Evolutionary conservation across 306 rosid species (phyloP).

Genomic region (Rosa rugosa): DNA sequence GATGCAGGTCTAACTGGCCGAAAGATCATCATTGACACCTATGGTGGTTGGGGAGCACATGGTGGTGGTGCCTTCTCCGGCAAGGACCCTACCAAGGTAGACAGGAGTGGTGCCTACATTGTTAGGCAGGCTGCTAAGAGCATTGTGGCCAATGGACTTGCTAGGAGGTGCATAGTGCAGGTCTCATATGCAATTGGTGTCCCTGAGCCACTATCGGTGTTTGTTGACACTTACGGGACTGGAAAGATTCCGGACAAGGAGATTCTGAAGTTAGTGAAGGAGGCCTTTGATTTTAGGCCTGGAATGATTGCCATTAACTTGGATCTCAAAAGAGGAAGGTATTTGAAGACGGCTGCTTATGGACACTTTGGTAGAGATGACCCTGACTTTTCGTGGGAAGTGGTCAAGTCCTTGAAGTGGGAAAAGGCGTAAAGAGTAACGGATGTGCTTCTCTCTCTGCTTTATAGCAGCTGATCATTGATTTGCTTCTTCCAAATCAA

Average conservation of each 20-base stretch:
- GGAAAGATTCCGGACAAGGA: slow-evolving; percentile 68
- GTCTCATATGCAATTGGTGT: slow-evolving; percentile 69
- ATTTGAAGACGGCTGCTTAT: slow-evolving; percentile 66
- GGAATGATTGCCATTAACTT: slow-evolving; percentile 58
- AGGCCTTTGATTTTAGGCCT: slow-evolving; percentile 64
- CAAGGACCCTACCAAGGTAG: slow-evolving; percentile 66
- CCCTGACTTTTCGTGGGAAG: slow-evolving; percentile 67
- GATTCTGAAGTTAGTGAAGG: slow-evolving; percentile 57
- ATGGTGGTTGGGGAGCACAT: slow-evolving; percentile 77
- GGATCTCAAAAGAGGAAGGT: slow-evolving; percentile 69
- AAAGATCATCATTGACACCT: slow-evolving; percentile 60
- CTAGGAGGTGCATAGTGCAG: slow-evolving; percentile 64
- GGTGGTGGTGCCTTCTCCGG: slow-evolving; percentile 78
- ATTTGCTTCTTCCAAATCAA: slow-evolving; percentile 17
- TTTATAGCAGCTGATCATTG: slow-evolving; percentile 14
- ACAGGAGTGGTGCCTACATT: slow-evolving; percentile 65
- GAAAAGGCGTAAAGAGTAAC: slow-evolving; percentile 40
- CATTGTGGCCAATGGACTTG: slow-evolving; percentile 58
- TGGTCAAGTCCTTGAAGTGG: slow-evolving; percentile 59
- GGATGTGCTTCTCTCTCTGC: slow-evolving; percentile 10
- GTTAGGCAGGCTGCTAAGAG: slow-evolving; percentile 76
- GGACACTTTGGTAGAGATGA: slow-evolving; percentile 72
- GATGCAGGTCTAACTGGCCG: slow-evolving; percentile 69
- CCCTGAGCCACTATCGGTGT: slow-evolving; percentile 61
- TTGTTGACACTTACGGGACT: slow-evolving; percentile 52